Evolutionary conservation across 2,329 filamentous ascomycete genomes (phyloP), one percentile per base, ranked within the genome.

Genomic region (Fusarium armeniacum): DNA sequence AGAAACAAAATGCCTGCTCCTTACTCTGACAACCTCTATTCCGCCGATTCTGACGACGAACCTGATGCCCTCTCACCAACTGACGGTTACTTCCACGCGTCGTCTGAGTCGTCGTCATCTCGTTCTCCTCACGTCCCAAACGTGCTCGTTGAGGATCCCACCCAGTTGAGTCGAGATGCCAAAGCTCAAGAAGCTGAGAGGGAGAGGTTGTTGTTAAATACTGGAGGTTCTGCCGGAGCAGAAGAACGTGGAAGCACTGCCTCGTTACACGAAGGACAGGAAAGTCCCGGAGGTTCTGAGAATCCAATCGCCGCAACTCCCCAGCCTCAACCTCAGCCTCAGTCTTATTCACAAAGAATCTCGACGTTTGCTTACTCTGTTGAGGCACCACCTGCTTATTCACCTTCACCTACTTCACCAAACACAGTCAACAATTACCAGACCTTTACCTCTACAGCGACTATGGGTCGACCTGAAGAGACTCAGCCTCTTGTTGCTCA

Each of bases 331-430:
- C 18, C 22, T 6, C 49, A 30, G 18, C 13, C 35, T 36, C 47
- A 36, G 6, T 38, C 47, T 26, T 59, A 60, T 47, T 33, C 62
- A 10, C 35, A 58, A 49, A 67, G 40, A 46, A 16, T 36, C 35
- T 45, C 53, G 67, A 52, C 33, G 10, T 52, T 73, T 51, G 67
- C 66, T 47, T 72, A 76, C 18, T 69, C 67, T n/a, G 65, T 70
- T 41, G 83, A 84, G 58, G 83, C 84, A 8, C 85, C 85, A 12
- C 85, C 85, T 9, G 85, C 85, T 12, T 87, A 86, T 73, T 83
- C 82, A 4, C 83, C 84, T 10, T 82, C 80, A 16, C 76, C 67
- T 18, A 77, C 78, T 24, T 81, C 81, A 15, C 75, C 79, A 10
- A 67, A 75, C 18, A 58, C 58, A 30, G 59, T 49, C 13, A 50